Conservation (phyloP, 768 basidiomycete genomes). For the Gyrodon lividus region DNA sequence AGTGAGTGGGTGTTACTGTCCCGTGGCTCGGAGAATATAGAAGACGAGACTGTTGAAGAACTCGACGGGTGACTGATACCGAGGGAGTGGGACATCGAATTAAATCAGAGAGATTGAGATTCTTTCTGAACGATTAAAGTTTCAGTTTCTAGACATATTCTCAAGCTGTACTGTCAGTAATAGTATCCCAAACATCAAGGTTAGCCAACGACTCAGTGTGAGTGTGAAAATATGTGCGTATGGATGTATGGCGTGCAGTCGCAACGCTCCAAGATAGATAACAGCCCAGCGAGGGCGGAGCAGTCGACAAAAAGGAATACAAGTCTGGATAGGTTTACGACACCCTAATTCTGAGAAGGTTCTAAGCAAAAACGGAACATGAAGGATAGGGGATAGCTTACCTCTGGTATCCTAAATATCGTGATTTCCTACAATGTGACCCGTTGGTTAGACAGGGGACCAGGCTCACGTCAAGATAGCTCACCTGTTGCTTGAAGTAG, state of each 20-base stretch:
- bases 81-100: conserved; percentile 4
- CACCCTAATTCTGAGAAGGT: conserved; percentile 34
- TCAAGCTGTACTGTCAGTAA: conserved; percentile 14
- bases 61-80: conserved; percentile 16
- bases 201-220: not conserved
- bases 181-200: conserved; percentile 4
- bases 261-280: conserved; percentile 6
- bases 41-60: conserved; percentile 20
- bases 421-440: conserved; percentile 66
- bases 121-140: not conserved
- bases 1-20: conserved; percentile 28
- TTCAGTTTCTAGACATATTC: not conserved
- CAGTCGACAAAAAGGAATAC: conserved; percentile 6
- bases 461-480: conserved; percentile 8
- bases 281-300: not conserved
- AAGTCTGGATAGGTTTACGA: not conserved
- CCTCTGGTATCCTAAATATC: conserved; percentile 87
- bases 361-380: conserved; percentile 1
- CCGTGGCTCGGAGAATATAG: conserved; percentile 30
- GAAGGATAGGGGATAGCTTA: conserved; percentile 29
- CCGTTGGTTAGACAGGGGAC: not conserved
- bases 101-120: not conserved
- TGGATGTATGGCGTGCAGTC: not conserved
- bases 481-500: conserved; percentile 95
- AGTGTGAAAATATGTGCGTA: not conserved